These are phyloP conservation scores for Forsythia viridissima DNA, from an alignment of 257 asterid species.

Conservation along the genomic window DNA sequence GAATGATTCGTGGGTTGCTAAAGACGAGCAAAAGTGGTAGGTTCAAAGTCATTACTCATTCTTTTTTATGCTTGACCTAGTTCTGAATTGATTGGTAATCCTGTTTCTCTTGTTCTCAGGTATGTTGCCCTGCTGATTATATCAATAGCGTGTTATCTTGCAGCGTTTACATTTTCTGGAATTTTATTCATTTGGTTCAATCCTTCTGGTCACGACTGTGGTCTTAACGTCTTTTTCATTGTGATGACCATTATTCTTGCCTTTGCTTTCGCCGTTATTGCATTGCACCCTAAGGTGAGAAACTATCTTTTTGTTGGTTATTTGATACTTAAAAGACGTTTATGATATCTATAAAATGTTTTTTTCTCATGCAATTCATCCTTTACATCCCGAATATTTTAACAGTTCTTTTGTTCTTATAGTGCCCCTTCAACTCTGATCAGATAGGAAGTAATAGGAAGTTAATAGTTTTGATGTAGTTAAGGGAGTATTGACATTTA, in stretches of 20 bases:
- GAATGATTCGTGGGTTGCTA: constrained; percentile 98
- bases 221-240: constrained; percentile 92
- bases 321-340: too few relatives aligned
- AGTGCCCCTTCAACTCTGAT: too few relatives aligned
- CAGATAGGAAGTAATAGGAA: too few relatives aligned
- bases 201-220: constrained; percentile 91
- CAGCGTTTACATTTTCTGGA: constrained; percentile 65
- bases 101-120: constrained; percentile 50
- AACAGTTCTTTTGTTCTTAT: too few relatives aligned
- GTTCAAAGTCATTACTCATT: constrained; percentile 24
- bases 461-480: too few relatives aligned
- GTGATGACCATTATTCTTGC: constrained; percentile 84
- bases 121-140: constrained; percentile 75
- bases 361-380: too few relatives aligned
- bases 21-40: constrained; percentile 93
- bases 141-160: constrained; percentile 78
- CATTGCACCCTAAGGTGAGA: constrained; percentile 82
- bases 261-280: constrained; percentile 70
- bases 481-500: too few relatives aligned
- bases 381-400: too few relatives aligned
- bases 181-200: constrained; percentile 97
- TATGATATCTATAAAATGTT: too few relatives aligned
- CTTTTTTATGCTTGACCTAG: background rate
- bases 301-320: background rate
- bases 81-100: constrained; percentile 25